Evolutionary conservation across 176 grass and related monocot genomes (phyloP).

Genomic region (Musa acuminata): DNA sequence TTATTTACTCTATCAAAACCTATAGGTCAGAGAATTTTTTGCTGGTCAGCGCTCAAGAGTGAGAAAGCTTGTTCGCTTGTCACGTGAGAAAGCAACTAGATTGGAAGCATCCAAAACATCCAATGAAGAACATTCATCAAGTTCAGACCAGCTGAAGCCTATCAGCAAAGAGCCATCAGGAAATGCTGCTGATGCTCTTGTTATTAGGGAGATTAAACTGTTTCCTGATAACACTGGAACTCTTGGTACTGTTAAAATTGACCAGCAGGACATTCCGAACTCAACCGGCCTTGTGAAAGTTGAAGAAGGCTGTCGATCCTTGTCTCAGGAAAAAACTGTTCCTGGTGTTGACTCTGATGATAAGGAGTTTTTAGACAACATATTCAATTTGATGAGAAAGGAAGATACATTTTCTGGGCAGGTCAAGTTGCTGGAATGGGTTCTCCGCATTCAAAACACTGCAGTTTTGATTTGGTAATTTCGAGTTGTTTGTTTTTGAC

Average conservation of each 20-base stretch:
- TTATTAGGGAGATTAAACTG: neutral
- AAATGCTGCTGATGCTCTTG: neutral
- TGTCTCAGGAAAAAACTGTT: constrained; percentile 29
- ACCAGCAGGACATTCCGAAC: constrained; percentile 18
- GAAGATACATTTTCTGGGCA: constrained; percentile 82
- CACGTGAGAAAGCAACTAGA: constrained; percentile 52
- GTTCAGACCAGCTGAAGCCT: constrained; percentile 18
- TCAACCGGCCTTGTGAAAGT: constrained; percentile 30
- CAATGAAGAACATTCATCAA: constrained; percentile 25
- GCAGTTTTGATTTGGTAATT: constrained; percentile 71
- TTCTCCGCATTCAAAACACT: constrained; percentile 72
- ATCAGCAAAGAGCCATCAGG: neutral
- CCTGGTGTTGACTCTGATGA: constrained; percentile 60
- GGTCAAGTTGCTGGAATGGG: constrained; percentile 82
- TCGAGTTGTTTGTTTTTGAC: constrained; percentile 11
- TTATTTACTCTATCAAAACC: neutral
- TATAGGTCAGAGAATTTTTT: constrained; percentile 83
- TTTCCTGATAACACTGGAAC: constrained; percentile 7
- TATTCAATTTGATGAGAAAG: constrained; percentile 74
- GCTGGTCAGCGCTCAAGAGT: constrained; percentile 70
- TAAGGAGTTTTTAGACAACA: constrained; percentile 77
- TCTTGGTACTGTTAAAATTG: constrained; percentile 17
- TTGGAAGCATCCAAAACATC: constrained; percentile 31
- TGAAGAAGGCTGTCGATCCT: constrained; percentile 16
- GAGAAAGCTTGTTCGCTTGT: constrained; percentile 66